Evolutionary conservation across 768 basidiomycete genomes (phyloP).

Genomic region (Mycena belliarum): DNA sequence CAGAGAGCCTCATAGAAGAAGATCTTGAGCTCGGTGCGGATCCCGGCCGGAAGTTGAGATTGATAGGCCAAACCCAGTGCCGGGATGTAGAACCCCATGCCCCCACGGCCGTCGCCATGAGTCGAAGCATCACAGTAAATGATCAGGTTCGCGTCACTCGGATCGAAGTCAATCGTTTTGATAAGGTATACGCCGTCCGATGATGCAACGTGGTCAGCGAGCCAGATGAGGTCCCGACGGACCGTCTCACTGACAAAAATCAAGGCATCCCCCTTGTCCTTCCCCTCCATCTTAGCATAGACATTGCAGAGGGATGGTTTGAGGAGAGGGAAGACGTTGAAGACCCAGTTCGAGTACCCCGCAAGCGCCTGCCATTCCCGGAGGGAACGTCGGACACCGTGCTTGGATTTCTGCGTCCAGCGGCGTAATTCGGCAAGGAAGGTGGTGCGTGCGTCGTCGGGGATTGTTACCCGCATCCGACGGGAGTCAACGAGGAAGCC

Average conservation of each 20-base stretch:
- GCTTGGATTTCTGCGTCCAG: too few species aligned
- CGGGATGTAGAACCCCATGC: slow-evolving; percentile 26
- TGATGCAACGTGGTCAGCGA: slow-evolving; percentile 23
- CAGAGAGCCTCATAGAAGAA: slow-evolving; percentile 30
- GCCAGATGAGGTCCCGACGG: slow-evolving; percentile 37
- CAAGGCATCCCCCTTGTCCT: too few species aligned
- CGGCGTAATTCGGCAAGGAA: too few species aligned
- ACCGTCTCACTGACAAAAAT: slow-evolving; percentile 19
- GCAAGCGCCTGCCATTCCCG: too few species aligned
- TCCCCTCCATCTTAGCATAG: slow-evolving; percentile 34
- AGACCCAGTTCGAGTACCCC: slow-evolving; percentile 45
- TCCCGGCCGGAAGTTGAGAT: neutral
- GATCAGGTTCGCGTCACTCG: slow-evolving; percentile 7
- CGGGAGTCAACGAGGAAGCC: too few species aligned
- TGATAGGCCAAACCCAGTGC: slow-evolving; percentile 12
- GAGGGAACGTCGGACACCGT: too few species aligned
- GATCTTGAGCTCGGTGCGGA: slow-evolving; percentile 12
- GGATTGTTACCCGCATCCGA: too few species aligned
- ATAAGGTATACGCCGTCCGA: slow-evolving; percentile 27
- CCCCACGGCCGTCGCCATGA: slow-evolving; percentile 23
- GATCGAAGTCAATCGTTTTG: slow-evolving; percentile 21
- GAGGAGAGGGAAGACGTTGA: slow-evolving; percentile 37
- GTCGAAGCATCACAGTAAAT: slow-evolving; percentile 27
- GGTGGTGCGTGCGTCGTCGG: too few species aligned
- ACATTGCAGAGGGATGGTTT: slow-evolving; percentile 28